Base-by-base conservation (phyloP, 192 early-diverging fungal genomes). In the Chytriomyces hyalinus region DNA sequence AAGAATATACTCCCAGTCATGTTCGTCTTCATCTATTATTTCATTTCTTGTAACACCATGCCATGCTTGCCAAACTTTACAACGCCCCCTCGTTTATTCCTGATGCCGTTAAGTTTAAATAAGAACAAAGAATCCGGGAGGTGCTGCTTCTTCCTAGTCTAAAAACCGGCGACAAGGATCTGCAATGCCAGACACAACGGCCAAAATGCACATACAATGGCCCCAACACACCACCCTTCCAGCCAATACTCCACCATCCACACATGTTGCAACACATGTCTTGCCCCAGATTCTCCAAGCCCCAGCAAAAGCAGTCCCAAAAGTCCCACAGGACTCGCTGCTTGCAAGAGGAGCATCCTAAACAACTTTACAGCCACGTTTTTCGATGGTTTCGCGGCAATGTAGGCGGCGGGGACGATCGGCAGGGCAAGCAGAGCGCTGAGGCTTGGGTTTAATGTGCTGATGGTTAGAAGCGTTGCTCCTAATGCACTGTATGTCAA, bases 361-460 rank as follows among this genome's bases (percentile, higher is more conserved):
- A 83, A 10, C 15, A 49, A 26, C 43, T 74, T 78, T 0, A 70
- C 9, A 26, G 45, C n/a, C 4, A 67, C 13, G 49, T 61, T 62
- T 6, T 50, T 47, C 13, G 63, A 61, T 47, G 82, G 82, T 15
- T 28, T 45, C 5, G 81, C 80, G 28, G 81, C 46, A 13, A 79
- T 11, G 48, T 83, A 70, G 15, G 67, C 60, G 20, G 46, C 36
- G 17, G 84, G 84, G n/a, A 88, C 81, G 17, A 63, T 10, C 9
- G 77, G 77, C 2, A 87, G 49, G 7, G 86, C 81, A 5, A 85
- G 61, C 6, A 81, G 36, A 9, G 83, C 67, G 6, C 84, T 78
- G 20, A 87, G 71, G 43, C 75, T 76, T 22, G 86, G 86, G 63
- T 87, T 87, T 48, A 81, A 61, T 7, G 80, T 76, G 36, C 80